Base-by-base conservation (phyloP, 179 eudicot genomes). In the Kewa caespitosa region DNA sequence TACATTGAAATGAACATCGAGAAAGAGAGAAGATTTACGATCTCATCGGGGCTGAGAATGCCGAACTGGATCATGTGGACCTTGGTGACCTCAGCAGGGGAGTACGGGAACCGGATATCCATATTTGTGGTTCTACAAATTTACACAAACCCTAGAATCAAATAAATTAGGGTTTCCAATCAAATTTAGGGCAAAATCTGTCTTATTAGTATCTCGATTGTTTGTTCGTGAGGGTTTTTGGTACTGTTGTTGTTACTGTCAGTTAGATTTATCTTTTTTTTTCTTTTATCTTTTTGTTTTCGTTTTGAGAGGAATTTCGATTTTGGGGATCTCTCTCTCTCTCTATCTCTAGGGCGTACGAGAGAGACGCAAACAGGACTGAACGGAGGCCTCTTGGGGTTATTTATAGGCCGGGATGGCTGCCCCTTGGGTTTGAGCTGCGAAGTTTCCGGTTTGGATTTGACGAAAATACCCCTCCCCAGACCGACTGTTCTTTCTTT, bases 1-100 rank as follows among this genome's bases (percentile, higher is more conserved):
- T 31, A 34, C 27, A 15, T 20, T 63, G n/a, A 20, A 55, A 27
- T 30, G 39, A 72, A 63, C 0, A 38, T 3, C 22, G 37, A 2
- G 14, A 28, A 76, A 32, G 57, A 27, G 27, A 33, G 42, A 32
- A 46, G 7, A 17, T 74, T 91, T 96, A 96, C 99, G 67, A 96
- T 96, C 69, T 96, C 99, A 72, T 96, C 99, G n/a, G 99, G 98
- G 76, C 98, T 93, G 75, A 96, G 88, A 15, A 94, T 91, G 65
- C 99, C 99, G 76, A 96, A 96, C 83, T 94, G 99, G 43, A 96
- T 93, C 80, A 85, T 50, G 3, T 86, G 91, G 27, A 96, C 96
- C 78, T 96, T 90, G 50, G 99, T 83, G 2, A 94, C 97, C 86
- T 96, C 99, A 30, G 96, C 96, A 76, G 99, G 98, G 0, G 98